A percentile compares a stretch with the other conserved stretches of the same genome.
phyloP scores from a whole-genome alignment of 106 monocot genomes.

The Apostasia shenzhenica region DNA sequence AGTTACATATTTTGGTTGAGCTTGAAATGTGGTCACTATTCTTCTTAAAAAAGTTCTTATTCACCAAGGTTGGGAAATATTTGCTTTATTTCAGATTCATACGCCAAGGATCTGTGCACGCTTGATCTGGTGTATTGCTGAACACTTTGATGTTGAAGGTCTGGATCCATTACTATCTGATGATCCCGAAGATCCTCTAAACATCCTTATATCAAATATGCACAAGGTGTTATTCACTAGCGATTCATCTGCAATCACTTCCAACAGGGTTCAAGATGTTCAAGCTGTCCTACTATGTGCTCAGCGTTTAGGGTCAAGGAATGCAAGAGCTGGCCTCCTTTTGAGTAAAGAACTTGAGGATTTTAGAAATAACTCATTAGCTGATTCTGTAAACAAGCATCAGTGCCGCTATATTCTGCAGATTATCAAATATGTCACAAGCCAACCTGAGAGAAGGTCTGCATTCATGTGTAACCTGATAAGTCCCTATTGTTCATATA shows the following conservation, averaged over 20 bases:
- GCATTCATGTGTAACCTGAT: conserved; percentile 2
- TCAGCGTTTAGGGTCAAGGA: conserved; percentile 73
- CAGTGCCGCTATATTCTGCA: conserved; percentile 92
- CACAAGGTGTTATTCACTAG: conserved; percentile 82
- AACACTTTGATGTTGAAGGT: conserved; percentile 96
- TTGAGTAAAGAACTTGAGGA: conserved; percentile 96
- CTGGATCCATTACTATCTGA: conserved; percentile 97
- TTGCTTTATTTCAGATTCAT: conserved; percentile 50
- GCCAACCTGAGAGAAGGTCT: conserved; percentile 73
- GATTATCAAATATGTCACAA: conserved; percentile 75
- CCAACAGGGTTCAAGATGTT: conserved; percentile 94
- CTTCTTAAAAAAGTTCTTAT: too few species aligned
- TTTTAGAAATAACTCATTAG: conserved; percentile 56
- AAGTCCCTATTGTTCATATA: too few species aligned
- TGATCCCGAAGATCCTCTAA: conserved; percentile 96
- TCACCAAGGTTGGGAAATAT: neutral
- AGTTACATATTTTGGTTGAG: too few species aligned
- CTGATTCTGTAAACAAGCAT: conserved; percentile 94
- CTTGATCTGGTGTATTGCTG: conserved; percentile 81
- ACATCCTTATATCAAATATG: conserved; percentile 79
- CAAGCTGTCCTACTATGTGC: conserved; percentile 79
- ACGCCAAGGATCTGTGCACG: conserved; percentile 90
- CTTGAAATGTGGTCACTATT: too few species aligned
- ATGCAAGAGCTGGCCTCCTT: conserved; percentile 80
- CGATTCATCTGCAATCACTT: conserved; percentile 65